Base-by-base conservation (phyloP, 164 flowering plant species). In the Liriodendron chinense region DNA sequence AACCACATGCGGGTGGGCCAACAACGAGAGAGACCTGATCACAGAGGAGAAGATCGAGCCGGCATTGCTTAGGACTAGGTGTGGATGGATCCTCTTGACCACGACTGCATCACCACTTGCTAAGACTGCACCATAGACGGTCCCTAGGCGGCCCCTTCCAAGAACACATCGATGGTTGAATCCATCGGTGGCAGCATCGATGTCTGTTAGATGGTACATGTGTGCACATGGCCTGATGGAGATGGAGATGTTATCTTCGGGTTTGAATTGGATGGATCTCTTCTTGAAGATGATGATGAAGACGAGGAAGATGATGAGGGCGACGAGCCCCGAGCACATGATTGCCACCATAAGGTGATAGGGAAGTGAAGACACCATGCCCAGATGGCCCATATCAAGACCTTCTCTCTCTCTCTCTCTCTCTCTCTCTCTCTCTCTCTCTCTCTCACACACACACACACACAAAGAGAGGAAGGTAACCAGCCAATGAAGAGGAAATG, bases 151-250 rank as follows among this genome's bases (percentile, higher is more conserved):
- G 47, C 94, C 96, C 67, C 72, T 74, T 1, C 94, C 96, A 57
- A 93, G 75, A 73, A 89, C 75, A 69, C 88, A 83, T 7, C 80
- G 73, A 7, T 64, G 86, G 75, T 84, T 90, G 84, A 93, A 93
- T 49, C 89, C 87, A 69, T 91, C 93, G 0, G 95, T 92, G 73
- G 92, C 90, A 6, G 84, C 83, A 63, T 91, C 89, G 20, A 91
- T 76, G 22, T 89, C 90, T 4, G 79, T 78, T 24, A 92, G 74
- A 0, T 86, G 28, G 43, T 81, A 87, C 0, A 85, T 43, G 1
- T 16, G 69, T 3, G 89, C 91, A 57, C 61, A 80, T 26, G 47
- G 63, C 80, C 80, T 84, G 77, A 57, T 23, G 0, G 78, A 71
- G 43, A 34, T 34, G 43, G 43, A 34, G 47, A 64, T 47, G 66